phyloP scores from a whole-genome alignment of 257 asterid species.

The Fraxinus anomala region DNA sequence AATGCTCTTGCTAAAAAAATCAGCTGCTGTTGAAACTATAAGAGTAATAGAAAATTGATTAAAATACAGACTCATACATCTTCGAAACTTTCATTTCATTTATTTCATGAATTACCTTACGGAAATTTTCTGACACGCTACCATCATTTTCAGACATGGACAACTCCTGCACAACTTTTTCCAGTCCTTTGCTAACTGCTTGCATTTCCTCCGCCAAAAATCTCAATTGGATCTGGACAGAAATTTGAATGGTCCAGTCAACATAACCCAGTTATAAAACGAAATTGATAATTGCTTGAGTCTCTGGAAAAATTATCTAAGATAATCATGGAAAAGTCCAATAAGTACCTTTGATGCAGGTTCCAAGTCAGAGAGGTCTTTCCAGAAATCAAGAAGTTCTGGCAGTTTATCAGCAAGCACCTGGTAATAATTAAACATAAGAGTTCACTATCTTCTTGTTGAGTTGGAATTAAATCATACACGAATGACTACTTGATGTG shows the following conservation, averaged over 20 bases:
- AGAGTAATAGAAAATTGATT: background rate
- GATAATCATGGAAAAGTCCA: conserved; percentile 3
- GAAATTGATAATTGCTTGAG: conserved; percentile 2
- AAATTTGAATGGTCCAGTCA: conserved; percentile 21
- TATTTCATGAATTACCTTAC: conserved; percentile 55
- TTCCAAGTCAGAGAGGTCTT: conserved; percentile 84
- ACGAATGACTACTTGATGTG: background rate
- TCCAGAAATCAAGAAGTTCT: conserved; percentile 83
- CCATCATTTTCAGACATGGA: conserved; percentile 89
- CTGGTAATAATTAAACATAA: conserved; percentile 38
- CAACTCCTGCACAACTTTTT: conserved; percentile 83
- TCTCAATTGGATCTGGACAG: conserved; percentile 75
- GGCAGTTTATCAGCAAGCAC: conserved; percentile 86
- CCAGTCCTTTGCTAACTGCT: conserved; percentile 90
- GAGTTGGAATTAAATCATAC: conserved; percentile 17
- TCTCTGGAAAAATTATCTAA: background rate
- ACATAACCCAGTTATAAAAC: conserved; percentile 12
- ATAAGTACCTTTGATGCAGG: conserved; percentile 67
- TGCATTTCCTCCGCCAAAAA: conserved; percentile 96
- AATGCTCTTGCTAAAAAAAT: background rate
- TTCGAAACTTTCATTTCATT: background rate
- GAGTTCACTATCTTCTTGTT: conserved; percentile 7
- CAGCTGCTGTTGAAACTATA: background rate
- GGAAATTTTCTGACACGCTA: conserved; percentile 66
- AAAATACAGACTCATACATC: background rate